phyloP scores from a whole-genome alignment of 2,329 filamentous ascomycete genomes.

The Endothia cerciana region DNA sequence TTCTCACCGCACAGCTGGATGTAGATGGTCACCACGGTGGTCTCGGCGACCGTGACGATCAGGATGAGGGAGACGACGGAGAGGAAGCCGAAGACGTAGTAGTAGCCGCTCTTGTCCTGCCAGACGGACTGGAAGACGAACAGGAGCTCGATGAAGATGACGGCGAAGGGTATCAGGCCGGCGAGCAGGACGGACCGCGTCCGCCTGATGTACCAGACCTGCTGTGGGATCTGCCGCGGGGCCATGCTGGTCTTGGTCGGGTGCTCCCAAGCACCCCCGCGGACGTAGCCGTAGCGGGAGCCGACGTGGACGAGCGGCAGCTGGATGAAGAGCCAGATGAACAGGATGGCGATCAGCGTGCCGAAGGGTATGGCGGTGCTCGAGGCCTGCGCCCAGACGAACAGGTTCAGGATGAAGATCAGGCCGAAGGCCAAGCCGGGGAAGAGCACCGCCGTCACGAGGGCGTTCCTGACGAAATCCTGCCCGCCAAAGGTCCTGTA shows the following conservation, averaged over 20 bases:
- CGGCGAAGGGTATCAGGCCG: constrained; percentile 81
- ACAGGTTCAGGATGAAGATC: constrained; percentile 81
- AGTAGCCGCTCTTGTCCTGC: constrained; percentile 90
- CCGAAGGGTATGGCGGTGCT: constrained; percentile 85
- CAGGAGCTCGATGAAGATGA: constrained; percentile 85
- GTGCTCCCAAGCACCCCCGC: constrained; percentile 73
- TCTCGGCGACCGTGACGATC: constrained; percentile 77
- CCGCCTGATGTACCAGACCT: constrained; percentile 74
- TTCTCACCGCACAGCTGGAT: constrained; percentile 83
- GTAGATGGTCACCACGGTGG: constrained; percentile 83
- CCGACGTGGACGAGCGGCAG: constrained; percentile 82
- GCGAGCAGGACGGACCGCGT: constrained; percentile 69
- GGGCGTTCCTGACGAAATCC: constrained; percentile 74
- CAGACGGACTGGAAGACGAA: constrained; percentile 87
- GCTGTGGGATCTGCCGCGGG: constrained; percentile 73
- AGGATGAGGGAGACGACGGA: constrained; percentile 74
- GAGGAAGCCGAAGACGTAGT: constrained; percentile 89
- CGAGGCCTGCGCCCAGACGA: constrained; percentile 88
- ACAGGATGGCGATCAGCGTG: constrained; percentile 72
- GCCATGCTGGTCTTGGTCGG: constrained; percentile 77
- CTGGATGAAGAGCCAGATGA: constrained; percentile 84
- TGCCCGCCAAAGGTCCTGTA: constrained; percentile 83
- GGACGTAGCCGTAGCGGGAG: constrained; percentile 75
- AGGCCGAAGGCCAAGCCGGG: constrained; percentile 77
- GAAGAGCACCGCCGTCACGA: constrained; percentile 77